phyloP scores from a whole-genome alignment of 768 basidiomycete genomes.

The Boletus pseudo-olivaceus region DNA sequence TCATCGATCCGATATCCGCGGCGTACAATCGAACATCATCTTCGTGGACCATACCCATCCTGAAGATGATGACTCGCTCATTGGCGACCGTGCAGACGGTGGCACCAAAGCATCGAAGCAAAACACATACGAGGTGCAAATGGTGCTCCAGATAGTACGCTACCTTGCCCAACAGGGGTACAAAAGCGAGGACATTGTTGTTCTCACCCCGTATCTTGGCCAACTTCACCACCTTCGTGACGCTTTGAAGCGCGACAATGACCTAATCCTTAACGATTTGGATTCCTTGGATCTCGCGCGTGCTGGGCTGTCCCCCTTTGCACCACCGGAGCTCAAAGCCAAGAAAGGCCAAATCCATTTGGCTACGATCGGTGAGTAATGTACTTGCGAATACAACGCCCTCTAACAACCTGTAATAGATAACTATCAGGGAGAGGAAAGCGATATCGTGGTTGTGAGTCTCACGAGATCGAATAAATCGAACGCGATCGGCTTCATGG shows the following conservation, averaged over 20 bases:
- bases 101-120: conserved; percentile 53
- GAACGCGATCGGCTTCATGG: conserved; percentile 68
- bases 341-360: conserved; percentile 43
- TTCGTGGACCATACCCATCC: conserved; percentile 57
- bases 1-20: conserved; percentile 48
- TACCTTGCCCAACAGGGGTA: conserved; percentile 41
- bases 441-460: conserved; percentile 59
- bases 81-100: conserved; percentile 44
- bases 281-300: conserved; percentile 55
- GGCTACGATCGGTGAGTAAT: conserved; percentile 57
- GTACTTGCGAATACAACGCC: background rate
- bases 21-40: conserved; percentile 55
- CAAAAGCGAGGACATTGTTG: conserved; percentile 48
- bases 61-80: conserved; percentile 43
- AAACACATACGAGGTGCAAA: conserved; percentile 55
- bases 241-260: conserved; percentile 41
- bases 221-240: conserved; percentile 51
- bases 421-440: conserved; percentile 76
- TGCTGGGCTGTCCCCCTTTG: conserved; percentile 43
- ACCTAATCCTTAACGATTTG: conserved; percentile 60
- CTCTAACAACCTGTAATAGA: conserved; percentile 37
- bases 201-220: conserved; percentile 68
- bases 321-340: conserved; percentile 37
- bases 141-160: conserved; percentile 61
- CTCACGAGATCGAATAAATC: conserved; percentile 57